Conservation (phyloP, 805 yeast genomes). For the Hanseniaspora thailandica region DNA sequence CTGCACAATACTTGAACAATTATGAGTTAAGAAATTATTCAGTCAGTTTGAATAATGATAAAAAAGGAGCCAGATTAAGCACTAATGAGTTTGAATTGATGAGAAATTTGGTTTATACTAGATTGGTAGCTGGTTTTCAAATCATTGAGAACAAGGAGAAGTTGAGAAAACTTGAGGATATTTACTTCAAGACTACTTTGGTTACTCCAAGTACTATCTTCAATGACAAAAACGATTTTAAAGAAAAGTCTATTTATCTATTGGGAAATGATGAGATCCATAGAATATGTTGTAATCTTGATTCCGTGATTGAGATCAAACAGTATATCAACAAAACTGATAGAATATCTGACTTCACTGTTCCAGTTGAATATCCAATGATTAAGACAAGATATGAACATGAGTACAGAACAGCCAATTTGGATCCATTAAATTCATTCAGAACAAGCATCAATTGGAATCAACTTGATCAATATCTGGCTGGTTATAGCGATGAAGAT, state of each 20-base stretch:
- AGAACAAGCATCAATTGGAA: constrained; percentile 72
- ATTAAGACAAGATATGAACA: constrained; percentile 72
- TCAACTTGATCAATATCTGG: constrained; percentile 76
- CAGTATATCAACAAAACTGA: constrained; percentile 42
- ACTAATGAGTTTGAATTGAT: constrained; percentile 40
- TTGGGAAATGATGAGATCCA: constrained; percentile 77
- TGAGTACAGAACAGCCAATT: constrained; percentile 44
- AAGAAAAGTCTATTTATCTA: constrained; percentile 59
- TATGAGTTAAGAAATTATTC: constrained; percentile 78
- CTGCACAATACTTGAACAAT: constrained; percentile 53
- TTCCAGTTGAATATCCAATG: constrained; percentile 38
- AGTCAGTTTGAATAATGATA: constrained; percentile 48
- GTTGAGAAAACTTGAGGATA: constrained; percentile 24
- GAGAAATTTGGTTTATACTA: constrained; percentile 74
- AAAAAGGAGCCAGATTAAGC: constrained; percentile 32
- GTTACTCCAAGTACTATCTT: constrained; percentile 49
- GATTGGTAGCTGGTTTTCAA: constrained; percentile 82
- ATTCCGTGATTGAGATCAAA: constrained; percentile 67
- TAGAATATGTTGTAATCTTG: constrained; percentile 60
- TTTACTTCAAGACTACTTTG: constrained; percentile 15
- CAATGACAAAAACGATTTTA: constrained; percentile 40
- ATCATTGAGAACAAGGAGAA: constrained; percentile 42
- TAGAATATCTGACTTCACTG: constrained; percentile 25
- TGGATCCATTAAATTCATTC: constrained; percentile 43
- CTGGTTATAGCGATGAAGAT: constrained; percentile 69